Evolutionary conservation across 495 filamentous ascomycete genomes (phyloP), one percentile per base, ranked within the genome.

Genomic region (Apodospora peruviana): DNA sequence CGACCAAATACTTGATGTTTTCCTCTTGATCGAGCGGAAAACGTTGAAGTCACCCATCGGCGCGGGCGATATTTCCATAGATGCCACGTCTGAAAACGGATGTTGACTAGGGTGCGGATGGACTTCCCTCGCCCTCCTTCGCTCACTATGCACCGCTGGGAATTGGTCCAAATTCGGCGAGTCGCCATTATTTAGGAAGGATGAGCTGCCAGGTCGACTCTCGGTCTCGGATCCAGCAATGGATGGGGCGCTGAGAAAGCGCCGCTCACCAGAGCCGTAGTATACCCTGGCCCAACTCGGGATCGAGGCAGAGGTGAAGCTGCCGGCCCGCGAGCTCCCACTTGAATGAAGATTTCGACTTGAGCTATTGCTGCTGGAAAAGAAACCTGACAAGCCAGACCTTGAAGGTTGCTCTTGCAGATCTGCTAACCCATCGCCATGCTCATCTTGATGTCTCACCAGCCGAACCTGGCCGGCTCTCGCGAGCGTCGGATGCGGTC

Each of bases 261-360:
- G 68, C 29, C 70, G 62, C 49, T 79, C 76, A 22, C 74, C 75
- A 34, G 74, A 77, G 35, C 77, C 75, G 51, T 80, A 80, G 52
- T 80, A 80, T 2, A 79, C 59, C 71, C 68, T 73, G 45, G 82
- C 82, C 83, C 83, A 86, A 29, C 74, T 65, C n/a, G 83, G 83
- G 41, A 88, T 78, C 23, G 78, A 70, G 47, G 65, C n/a, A 1
- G 18, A 69, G 0, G 80, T 73, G 29, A 86, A 72, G 44, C 78
- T 84, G 52, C 74, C 73, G 32, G 66, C 51, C 24, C 76, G 68
- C 18, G 76, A 72, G 65, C 73, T 74, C 18, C 57, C 40, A 40
- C 64, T 62, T 14, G 78, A 76, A 45, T 75, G 69, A 46, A 77
- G 66, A 56, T 71, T 72, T 25, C 71, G 64, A 42, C 72, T 72